Evolutionary conservation across 306 rosid genomes (phyloP), one percentile per base, ranked within the genome.

Genomic region (Castanea crenata): DNA sequence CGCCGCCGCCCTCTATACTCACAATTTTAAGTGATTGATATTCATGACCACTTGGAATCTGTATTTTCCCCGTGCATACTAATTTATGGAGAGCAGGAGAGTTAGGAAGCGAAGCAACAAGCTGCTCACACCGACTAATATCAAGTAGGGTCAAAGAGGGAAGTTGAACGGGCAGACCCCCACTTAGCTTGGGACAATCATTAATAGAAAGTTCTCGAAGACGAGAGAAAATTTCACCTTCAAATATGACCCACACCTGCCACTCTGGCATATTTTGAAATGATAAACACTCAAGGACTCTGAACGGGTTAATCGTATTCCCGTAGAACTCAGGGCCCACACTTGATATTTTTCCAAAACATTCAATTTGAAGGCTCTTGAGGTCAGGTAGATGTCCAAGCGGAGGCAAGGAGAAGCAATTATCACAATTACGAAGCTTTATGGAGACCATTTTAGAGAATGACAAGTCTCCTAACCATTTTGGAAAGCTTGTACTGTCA

Each of bases 121-220:
- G 41, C 41, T 35, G 41, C 41, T 1, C 2, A 35, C 41, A 5
- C 27, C 27, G 1, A 1, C 41, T 34, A 69, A 86, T 83, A 19
- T 41, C 56, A 27, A 83, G 84, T 69, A 58, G 20, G 52, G 65
- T 73, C 78, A 86, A 63, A 44, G 86, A 82, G 32, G 86, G 86
- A 69, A 86, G 89, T 27, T 71, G 69, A 13, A 32, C 3, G 34
- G 84, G 89, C 56, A 86, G 79, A 15, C 74, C 52, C 35, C 86
- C 84, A 0, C 9, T 76, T 41, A 86, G 76, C 34, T 58, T 76
- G 41, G 86, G 82, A 70, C 89, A 86, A 9, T 23, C 76, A 25
- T 80, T 74, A 77, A 86, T 25, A 25, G 1, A 25, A 3, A 79
- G 73, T 55, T 6, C 38, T 46, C 20, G 21, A 61, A 79, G 82